Evolutionary conservation across 805 yeast genomes (phyloP).

Genomic region (Torulaspora microellipsoides): DNA sequence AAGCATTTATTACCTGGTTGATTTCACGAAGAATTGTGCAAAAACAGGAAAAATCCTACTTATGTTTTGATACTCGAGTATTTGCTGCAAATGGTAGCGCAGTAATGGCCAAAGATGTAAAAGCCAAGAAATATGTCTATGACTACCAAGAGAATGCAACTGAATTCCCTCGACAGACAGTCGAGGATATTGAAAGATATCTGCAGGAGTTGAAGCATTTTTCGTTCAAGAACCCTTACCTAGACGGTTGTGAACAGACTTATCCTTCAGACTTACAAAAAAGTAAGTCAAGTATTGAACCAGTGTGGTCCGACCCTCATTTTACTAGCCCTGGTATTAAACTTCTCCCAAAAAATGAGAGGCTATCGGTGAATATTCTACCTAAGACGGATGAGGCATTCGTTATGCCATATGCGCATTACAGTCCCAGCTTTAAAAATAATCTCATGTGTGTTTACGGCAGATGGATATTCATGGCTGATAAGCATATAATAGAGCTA

Average conservation of each 20-base stretch:
- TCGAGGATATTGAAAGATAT: constrained; percentile 7
- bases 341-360: constrained; percentile 20
- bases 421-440: constrained; percentile 8
- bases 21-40: constrained; percentile 10
- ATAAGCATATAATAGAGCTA: constrained; percentile 8
- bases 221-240: neutral
- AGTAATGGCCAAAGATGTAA: neutral
- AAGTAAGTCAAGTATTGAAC: constrained; percentile 18
- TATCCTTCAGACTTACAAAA: neutral
- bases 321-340: constrained; percentile 20
- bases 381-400: constrained; percentile 1
- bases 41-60: constrained; percentile 5
- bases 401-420: neutral
- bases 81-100: neutral
- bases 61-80: constrained; percentile 8
- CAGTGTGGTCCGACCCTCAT: constrained; percentile 20
- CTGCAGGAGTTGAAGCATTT: constrained; percentile 6
- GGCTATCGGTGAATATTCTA: constrained; percentile 15
- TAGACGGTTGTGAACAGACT: neutral
- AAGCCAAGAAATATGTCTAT: constrained; percentile 1
- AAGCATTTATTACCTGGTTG: constrained; percentile 12
- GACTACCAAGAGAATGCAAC: neutral
- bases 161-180: constrained; percentile 2
- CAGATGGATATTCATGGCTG: constrained; percentile 10
- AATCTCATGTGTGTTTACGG: constrained; percentile 15